These are phyloP conservation scores for Calonectria pteridis DNA, from an alignment of 2,329 filamentous ascomycete genomes.

Conservation along the genomic window DNA sequence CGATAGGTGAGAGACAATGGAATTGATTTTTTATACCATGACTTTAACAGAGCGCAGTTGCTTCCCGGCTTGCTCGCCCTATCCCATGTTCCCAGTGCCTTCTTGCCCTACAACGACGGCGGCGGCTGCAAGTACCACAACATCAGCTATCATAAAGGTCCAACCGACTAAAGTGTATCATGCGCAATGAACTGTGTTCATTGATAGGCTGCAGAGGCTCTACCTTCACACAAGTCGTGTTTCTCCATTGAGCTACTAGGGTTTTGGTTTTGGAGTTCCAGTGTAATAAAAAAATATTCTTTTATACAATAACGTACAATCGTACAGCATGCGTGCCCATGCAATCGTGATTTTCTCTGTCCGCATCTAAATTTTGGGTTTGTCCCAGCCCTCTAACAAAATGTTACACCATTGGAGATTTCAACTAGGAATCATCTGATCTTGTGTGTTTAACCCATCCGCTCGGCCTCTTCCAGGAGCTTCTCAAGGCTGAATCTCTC, in stretches of 20 bases:
- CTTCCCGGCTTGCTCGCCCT: conserved; percentile 41
- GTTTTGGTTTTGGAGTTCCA: not conserved
- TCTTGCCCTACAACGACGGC: conserved; percentile 27
- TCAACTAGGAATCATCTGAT: not conserved
- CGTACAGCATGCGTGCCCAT: not conserved
- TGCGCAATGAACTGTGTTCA: not conserved
- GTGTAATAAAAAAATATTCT: not conserved
- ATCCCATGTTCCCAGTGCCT: conserved; percentile 26
- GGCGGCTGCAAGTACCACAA: not conserved
- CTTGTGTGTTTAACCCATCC: conserved; percentile 63
- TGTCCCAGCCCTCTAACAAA: not conserved
- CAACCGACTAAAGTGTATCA: not conserved
- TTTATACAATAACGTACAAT: conserved; percentile 5
- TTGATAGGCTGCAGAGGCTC: not conserved
- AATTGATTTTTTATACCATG: no score
- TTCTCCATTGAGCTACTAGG: not conserved
- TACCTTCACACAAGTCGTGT: not conserved
- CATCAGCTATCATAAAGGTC: not conserved
- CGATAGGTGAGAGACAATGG: conserved; percentile 33
- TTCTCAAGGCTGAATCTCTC: conserved; percentile 84
- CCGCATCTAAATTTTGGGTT: conserved; percentile 2
- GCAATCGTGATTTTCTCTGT: not conserved
- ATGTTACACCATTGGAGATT: not conserved
- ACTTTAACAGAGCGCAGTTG: conserved; percentile 29
- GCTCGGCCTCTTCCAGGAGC: conserved; percentile 90